These are phyloP conservation scores for Cylindrotheca closterium DNA, from an alignment of 108 stramenopile species.

Conservation along the genomic window DNA sequence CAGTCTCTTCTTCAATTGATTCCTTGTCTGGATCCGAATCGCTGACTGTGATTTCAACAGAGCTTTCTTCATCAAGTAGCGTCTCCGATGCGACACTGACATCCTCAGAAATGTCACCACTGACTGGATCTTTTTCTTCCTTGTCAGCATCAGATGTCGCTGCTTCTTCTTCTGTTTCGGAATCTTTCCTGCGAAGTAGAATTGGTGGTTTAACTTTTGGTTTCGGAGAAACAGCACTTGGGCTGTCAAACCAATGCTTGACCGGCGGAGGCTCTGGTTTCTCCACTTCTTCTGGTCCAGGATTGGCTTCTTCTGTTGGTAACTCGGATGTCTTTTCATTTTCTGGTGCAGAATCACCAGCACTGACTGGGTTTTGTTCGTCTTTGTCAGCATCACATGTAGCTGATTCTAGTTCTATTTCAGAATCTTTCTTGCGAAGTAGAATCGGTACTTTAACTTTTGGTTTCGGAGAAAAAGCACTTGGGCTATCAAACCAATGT, in stretches of 20 bases:
- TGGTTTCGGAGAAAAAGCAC: too few species aligned
- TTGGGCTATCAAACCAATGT: too few species aligned
- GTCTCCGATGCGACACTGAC: too few species aligned
- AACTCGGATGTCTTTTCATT: neutral
- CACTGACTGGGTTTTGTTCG: neutral
- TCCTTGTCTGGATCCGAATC: conserved; percentile 4
- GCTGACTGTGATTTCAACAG: neutral
- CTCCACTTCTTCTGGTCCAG: neutral
- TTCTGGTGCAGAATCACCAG: neutral
- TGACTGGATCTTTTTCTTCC: neutral
- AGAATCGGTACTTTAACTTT: too few species aligned
- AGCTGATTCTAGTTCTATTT: neutral
- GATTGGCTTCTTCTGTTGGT: neutral
- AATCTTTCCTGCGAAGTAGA: too few species aligned
- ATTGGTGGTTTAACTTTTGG: too few species aligned
- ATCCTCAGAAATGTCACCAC: too few species aligned
- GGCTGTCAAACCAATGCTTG: too few species aligned
- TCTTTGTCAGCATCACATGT: neutral
- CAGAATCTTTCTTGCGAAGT: too few species aligned
- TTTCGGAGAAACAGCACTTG: too few species aligned
- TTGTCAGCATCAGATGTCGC: neutral
- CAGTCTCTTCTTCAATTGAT: conserved; percentile 4
- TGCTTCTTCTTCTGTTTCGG: neutral
- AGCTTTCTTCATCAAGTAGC: conserved; percentile 1
- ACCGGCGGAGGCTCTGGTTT: neutral